phyloP scores from a whole-genome alignment of 306 rosid species.

The Leucaena leucocephala region DNA sequence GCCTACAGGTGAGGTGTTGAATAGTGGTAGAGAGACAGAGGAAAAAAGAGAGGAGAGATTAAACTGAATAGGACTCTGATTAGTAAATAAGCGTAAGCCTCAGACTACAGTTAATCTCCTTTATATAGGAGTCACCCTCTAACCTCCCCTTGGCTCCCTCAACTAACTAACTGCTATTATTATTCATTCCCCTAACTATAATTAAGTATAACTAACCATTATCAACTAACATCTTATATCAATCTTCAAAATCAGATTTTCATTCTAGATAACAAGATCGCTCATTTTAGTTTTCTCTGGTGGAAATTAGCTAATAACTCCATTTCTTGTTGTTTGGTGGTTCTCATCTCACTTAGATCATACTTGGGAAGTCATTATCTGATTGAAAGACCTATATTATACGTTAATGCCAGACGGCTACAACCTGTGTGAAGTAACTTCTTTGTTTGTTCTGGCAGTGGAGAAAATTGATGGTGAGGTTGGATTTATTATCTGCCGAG shows the following conservation, averaged over 20 bases:
- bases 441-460: conserved; percentile 60
- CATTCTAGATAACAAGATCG: not conserved
- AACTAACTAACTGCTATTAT: no score
- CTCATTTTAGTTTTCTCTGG: not conserved
- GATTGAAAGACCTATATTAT: not conserved
- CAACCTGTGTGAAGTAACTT: conserved; percentile 4
- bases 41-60: no score
- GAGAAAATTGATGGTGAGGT: conserved; percentile 74
- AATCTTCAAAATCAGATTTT: not conserved
- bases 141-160: not conserved
- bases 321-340: not conserved
- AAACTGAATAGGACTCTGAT: no score
- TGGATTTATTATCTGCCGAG: conserved; percentile 65
- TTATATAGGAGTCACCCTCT: not conserved
- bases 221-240: no score
- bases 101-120: not conserved
- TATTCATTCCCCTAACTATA: no score
- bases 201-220: no score
- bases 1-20: conserved; percentile 58
- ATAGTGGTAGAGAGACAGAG: no score
- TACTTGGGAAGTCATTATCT: not conserved
- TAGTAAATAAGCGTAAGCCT: not conserved
- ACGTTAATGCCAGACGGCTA: conserved; percentile 6
- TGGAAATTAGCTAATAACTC: not conserved
- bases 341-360: conserved; percentile 2